phyloP scores from a whole-genome alignment of 2,329 filamentous ascomycete genomes.

The Sporothrix brunneoviolacea region DNA sequence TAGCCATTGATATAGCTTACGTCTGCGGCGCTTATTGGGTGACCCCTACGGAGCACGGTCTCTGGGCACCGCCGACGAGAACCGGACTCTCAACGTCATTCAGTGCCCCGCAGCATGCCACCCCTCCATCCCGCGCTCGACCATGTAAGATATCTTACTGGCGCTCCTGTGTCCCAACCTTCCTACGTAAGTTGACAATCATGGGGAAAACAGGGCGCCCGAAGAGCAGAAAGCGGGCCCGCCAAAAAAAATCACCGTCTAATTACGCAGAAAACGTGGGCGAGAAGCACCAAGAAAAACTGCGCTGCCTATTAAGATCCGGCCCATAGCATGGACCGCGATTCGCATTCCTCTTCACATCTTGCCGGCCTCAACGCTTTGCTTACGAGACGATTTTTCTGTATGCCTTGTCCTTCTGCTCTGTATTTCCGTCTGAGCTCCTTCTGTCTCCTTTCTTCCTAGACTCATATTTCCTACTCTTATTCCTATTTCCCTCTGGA shows the following conservation, averaged over 20 bases:
- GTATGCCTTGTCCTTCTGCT: background rate
- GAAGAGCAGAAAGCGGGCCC: background rate
- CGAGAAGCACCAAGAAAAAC: background rate
- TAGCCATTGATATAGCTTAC: too few species aligned
- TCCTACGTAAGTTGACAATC: too few species aligned
- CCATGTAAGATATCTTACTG: too few species aligned
- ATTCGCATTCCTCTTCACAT: background rate
- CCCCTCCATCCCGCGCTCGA: background rate
- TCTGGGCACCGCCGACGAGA: too few species aligned
- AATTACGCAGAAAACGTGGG: too few species aligned
- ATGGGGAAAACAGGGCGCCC: background rate
- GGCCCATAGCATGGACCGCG: background rate
- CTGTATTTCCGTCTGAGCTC: background rate
- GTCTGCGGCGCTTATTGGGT: background rate
- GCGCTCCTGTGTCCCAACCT: too few species aligned
- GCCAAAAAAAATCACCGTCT: background rate
- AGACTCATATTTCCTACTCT: background rate
- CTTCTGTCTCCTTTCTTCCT: background rate
- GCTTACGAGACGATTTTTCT: background rate
- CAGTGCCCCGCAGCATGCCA: conserved; percentile 7
- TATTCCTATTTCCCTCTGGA: background rate
- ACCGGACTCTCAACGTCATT: conserved; percentile 10
- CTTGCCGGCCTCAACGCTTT: background rate
- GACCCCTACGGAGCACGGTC: too few species aligned
- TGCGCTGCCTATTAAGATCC: background rate